These are phyloP conservation scores for Hypoxylon sp. DNA, from an alignment of 2,329 filamentous ascomycete species.

Conservation along the genomic window DNA sequence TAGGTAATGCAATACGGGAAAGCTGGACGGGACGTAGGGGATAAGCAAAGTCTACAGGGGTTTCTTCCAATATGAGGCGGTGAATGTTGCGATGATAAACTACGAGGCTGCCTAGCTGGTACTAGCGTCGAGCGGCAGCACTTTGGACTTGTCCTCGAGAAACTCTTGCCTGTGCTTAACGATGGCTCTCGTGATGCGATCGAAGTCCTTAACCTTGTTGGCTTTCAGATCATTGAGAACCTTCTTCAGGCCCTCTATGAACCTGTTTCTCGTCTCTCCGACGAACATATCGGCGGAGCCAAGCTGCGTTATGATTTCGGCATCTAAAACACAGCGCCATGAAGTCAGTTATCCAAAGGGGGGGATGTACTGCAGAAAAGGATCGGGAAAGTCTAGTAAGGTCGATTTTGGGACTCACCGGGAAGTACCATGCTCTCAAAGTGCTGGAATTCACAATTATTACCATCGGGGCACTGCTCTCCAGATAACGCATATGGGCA, in stretches of 20 bases:
- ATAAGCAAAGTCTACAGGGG: constrained; percentile 47
- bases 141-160: constrained; percentile 73
- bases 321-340: constrained; percentile 68
- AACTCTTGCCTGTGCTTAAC: constrained; percentile 76
- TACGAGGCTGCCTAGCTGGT: constrained; percentile 53
- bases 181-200: constrained; percentile 76
- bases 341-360: constrained; percentile 66
- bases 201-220: constrained; percentile 75
- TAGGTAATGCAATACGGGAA: constrained; percentile 31
- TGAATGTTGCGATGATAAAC: constrained; percentile 47
- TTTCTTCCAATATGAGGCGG: constrained; percentile 22
- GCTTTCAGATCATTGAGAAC: constrained; percentile 73
- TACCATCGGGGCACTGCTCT: constrained; percentile 78
- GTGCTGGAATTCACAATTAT: constrained; percentile 83
- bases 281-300: constrained; percentile 76
- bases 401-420: constrained; percentile 73
- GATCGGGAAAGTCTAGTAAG: constrained; percentile 43
- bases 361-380: constrained; percentile 54
- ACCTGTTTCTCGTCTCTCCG: constrained; percentile 72
- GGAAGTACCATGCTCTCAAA: constrained; percentile 79
- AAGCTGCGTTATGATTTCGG: constrained; percentile 79
- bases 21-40: constrained; percentile 28
- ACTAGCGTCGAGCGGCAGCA: constrained; percentile 70
- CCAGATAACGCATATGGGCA: constrained; percentile 83
- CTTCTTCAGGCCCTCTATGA: constrained; percentile 73